Evolutionary conservation across 148 eudicot species (phyloP).

Genomic region (Camellia sinensis): DNA sequence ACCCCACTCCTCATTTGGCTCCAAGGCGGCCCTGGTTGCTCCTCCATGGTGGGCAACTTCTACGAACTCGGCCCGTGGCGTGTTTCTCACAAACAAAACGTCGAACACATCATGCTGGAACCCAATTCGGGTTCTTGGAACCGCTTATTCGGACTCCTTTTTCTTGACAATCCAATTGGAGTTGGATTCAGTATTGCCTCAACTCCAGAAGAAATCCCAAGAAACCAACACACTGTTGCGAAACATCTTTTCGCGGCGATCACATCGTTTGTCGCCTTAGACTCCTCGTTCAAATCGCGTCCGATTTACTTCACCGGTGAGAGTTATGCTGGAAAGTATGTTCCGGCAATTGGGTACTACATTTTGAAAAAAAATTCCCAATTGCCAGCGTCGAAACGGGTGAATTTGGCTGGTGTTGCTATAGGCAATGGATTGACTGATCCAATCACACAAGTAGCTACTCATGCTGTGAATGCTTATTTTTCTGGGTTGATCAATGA

Average conservation of each 20-base stretch:
- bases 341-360: slow-evolving; percentile 70
- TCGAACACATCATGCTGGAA: slow-evolving; percentile 29
- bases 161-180: slow-evolving; percentile 84
- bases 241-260: slow-evolving; percentile 65
- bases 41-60: slow-evolving; percentile 77
- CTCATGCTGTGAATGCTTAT: slow-evolving; percentile 66
- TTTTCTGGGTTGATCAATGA: slow-evolving; percentile 61
- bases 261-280: slow-evolving; percentile 34
- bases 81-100: slow-evolving; percentile 24
- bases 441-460: slow-evolving; percentile 58
- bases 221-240: slow-evolving; percentile 54
- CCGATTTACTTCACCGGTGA: slow-evolving; percentile 83
- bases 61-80: slow-evolving; percentile 82
- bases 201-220: slow-evolving; percentile 59
- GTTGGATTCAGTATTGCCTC: slow-evolving; percentile 77
- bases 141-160: slow-evolving; percentile 56
- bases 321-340: slow-evolving; percentile 89
- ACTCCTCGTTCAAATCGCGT: slow-evolving; percentile 43
- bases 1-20: slow-evolving; percentile 88
- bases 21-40: slow-evolving; percentile 93
- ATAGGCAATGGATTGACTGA: slow-evolving; percentile 86
- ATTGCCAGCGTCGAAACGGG: slow-evolving; percentile 25
- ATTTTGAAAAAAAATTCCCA: slow-evolving; percentile 43
- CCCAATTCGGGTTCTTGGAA: slow-evolving; percentile 64
- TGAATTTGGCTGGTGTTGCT: slow-evolving; percentile 70